These are phyloP conservation scores for Hyaloraphidium curvatum DNA, from an alignment of 192 early-diverging fungal genomes.

Conservation along the genomic window DNA sequence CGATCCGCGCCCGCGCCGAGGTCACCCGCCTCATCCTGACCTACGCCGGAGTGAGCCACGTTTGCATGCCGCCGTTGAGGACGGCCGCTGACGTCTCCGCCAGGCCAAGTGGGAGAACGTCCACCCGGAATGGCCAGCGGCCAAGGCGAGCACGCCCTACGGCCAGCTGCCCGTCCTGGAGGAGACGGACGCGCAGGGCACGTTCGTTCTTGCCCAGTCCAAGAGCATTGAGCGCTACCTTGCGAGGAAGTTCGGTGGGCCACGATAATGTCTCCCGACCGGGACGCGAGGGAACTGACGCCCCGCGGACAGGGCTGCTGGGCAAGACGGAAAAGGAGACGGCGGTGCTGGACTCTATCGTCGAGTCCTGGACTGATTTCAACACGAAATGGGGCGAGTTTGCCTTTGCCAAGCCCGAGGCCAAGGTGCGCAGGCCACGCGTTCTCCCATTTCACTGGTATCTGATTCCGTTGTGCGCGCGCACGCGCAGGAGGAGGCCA, in stretches of 20 bases:
- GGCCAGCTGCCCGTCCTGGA: constrained; percentile 29
- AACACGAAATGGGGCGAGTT: too few species aligned
- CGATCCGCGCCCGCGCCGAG: constrained; percentile 1
- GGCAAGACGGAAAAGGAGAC: constrained; percentile 5
- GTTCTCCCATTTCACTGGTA: too few species aligned
- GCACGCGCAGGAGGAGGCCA: constrained; percentile 6
- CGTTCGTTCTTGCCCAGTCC: constrained; percentile 18
- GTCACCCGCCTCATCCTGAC: neutral
- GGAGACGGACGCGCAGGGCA: constrained; percentile 13
- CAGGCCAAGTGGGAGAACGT: constrained; percentile 7
- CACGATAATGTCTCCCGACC: too few species aligned
- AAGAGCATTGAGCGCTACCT: constrained; percentile 27
- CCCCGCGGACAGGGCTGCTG: too few species aligned
- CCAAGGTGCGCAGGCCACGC: too few species aligned
- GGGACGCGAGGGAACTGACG: too few species aligned
- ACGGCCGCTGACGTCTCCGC: too few species aligned
- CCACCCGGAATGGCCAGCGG: constrained; percentile 20
- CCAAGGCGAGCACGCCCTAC: constrained; percentile 21
- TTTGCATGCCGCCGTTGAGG: too few species aligned
- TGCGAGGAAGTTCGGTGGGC: constrained; percentile 15
- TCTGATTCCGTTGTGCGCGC: too few species aligned
- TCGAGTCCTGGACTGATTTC: too few species aligned
- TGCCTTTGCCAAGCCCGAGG: too few species aligned
- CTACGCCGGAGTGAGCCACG: too few species aligned
- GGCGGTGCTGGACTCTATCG: neutral